Base-by-base conservation (phyloP, 2,329 filamentous ascomycete species). In the Erysiphe pulchra region DNA sequence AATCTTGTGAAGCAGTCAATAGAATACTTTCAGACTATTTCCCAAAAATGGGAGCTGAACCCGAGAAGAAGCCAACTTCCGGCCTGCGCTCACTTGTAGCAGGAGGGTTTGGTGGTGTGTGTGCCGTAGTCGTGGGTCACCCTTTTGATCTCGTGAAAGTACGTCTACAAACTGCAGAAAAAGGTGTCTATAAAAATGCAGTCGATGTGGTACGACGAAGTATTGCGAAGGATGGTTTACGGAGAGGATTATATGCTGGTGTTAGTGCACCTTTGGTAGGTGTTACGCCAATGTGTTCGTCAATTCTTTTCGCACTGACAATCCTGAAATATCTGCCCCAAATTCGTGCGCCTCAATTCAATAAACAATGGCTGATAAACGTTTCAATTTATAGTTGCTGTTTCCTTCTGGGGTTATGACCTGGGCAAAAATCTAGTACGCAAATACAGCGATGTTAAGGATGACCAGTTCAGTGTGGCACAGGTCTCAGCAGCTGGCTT, bases 61-160 rank as follows among this genome's bases (percentile, higher is more conserved):
- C 14, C 14, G 12, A 37, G 34, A 13, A n/a, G 17, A 37, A 37
- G 10, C 7, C 14, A 37, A 10, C 17, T 37, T 9, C 34, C 16
- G 74, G 73, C 60, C 62, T 92, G 51, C 79, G 87, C 49, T 90
- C 87, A 38, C 72, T 98, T 45, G 77, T 71, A 9, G 87, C 87
- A 8, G 90, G 90, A 55, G 90, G 85, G 50, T 92, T 92, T 49
- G 90, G 90, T 54, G 90, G 90, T 55, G 63, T 98, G 42, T 95
- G 83, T 65, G 87, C 90, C 47, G 90, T 98, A 46, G 61, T 98
- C 38, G 86, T 95, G 48, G 81, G 90, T 47, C 90, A 98, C 62
- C 90, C 90, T 10, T 98, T 98, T 60, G 90, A 98, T 61, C 70
- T 98, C 55, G 87, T 95, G 61, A 98, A 98, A 66, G 90, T 98